These are phyloP conservation scores for Fomitopsis serialis DNA, from an alignment of 768 basidiomycete genomes.

Conservation along the genomic window DNA sequence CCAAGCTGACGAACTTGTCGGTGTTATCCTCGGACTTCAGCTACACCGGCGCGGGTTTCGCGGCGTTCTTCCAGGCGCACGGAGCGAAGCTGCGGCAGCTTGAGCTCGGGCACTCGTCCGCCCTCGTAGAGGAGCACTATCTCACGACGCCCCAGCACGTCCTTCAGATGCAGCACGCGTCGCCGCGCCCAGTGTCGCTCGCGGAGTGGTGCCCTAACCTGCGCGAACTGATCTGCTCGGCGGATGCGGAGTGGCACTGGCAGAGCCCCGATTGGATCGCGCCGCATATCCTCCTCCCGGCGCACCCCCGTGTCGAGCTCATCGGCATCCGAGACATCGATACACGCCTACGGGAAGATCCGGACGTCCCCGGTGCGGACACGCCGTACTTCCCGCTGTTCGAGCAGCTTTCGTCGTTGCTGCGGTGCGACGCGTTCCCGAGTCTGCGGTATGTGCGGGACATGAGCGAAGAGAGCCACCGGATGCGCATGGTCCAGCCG, in stretches of 20 bases:
- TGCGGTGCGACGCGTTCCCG: conserved; percentile 59
- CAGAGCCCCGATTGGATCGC: conserved; percentile 76
- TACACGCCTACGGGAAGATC: conserved; percentile 45
- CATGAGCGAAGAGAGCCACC: conserved; percentile 54
- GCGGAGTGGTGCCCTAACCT: conserved; percentile 70
- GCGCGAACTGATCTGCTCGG: conserved; percentile 64
- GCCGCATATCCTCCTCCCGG: conserved; percentile 63
- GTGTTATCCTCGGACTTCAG: conserved; percentile 68
- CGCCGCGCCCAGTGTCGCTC: conserved; percentile 36
- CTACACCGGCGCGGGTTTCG: conserved; percentile 62
- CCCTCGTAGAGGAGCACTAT: conserved; percentile 63
- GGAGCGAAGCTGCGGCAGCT: conserved; percentile 57
- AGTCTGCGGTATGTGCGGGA: conserved; percentile 55
- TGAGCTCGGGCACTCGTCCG: conserved; percentile 68
- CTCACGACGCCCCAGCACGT: conserved; percentile 38
- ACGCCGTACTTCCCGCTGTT: conserved; percentile 59
- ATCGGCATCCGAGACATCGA: conserved; percentile 74
- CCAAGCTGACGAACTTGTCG: conserved; percentile 53
- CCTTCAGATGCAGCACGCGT: conserved; percentile 11
- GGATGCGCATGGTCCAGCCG: conserved; percentile 40
- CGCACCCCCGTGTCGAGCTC: conserved; percentile 54
- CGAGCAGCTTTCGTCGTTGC: conserved; percentile 58
- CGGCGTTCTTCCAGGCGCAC: conserved; percentile 61
- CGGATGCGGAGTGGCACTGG: conserved; percentile 83
- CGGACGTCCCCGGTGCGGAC: conserved; percentile 23